Base-by-base conservation (phyloP, 2,329 filamentous ascomycete genomes). In the Aspergillus fumigatus region DNA sequence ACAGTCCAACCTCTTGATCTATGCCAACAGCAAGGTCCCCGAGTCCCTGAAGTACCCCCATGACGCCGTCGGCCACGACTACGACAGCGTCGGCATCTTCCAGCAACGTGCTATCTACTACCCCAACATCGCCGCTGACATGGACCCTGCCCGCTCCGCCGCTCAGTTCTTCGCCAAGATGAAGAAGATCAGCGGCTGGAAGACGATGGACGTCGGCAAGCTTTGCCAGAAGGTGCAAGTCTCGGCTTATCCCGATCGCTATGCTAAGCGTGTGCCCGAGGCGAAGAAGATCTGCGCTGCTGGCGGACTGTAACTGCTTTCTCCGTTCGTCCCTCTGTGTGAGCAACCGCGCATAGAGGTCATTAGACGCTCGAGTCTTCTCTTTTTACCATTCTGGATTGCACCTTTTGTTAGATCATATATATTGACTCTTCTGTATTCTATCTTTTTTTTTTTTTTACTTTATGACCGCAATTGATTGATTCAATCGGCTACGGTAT, bases 401-500 rank as follows among this genome's bases (percentile, higher is more conserved):
- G 1, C 6, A 6, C 5, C 7, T 1, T 38, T 17, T 6, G 14
- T 38, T 38, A 17, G 32, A 38, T 38, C 14, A 7, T 38, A 14
- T 38, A 17, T 38, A 38, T 38, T 17, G 4, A 17, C 14, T 38
- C 32, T 38, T 17, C 32, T 38, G 17, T 35, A 35, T 35, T 35
- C 5, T 17, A 5, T 17, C 14, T 38, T 17, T 5, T 38, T 7
- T 14, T 17, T 5, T 38, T 17, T 5, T 38, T 7, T 14, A 38
- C 7, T 38, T 17, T 14, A 7, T 17, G 32, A 38, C 7, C 17
- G 32, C 32, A 38, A 38, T 32, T 32, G 4, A 11, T 29, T 11
- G 27, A 57, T 35, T 32, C 21, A 25, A 41, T 50, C 45, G 64
- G 53, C 51, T 17, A 73, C 67, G 25, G 48, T 69, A 68, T 81